Evolutionary conservation across 2,329 filamentous ascomycete species (phyloP), one percentile per base, ranked within the genome.

Genomic region (Aspergillus bombycis): DNA sequence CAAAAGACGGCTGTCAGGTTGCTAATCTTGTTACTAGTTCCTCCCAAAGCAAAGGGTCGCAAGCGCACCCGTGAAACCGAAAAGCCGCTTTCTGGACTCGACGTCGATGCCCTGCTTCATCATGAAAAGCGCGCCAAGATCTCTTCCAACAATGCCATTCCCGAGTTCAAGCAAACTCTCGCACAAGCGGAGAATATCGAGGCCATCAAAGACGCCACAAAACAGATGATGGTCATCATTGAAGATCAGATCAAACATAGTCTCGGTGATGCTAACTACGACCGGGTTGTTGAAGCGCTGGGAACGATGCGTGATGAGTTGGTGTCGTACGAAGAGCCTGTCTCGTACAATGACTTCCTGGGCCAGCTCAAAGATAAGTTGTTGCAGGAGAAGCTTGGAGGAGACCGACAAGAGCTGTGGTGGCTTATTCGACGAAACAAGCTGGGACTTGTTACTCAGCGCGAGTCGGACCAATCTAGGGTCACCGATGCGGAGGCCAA

Each of bases 71-170:
- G 87, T 68, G 89, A 96, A 34, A 79, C 85, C 0, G 85, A 90
- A 63, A 94, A 94, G 71, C 95, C 95, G 0, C 86, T 97, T 10
- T 98, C 94, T 0, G 94, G 94, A 23, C 88, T 99, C 46, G 91
- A 98, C 71, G 86, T 98, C 45, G 91, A 94, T 64, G 88, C 88
- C 5, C 86, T 98, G 2, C 87, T 98, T n/a, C 85, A 86, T 53
- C 80, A 83, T 62, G 82, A 85, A 61, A 86, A 80, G 50, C 83
- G 73, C 23, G 67, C 72, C 52, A 83, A 81, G 52, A 88, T 91
- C 62, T 85, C 87, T 10, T 75, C 85, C 0, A 85, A 90, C 11
- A 98, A 98, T 67, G 88, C 94, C 1, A 88, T 98, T 6, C 93
- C 95, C 0, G 92, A 94, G 64, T 97, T 97, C 85, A 96, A 94